Base-by-base conservation (phyloP, 805 yeast genomes). In the Metschnikowia gelsemii region DNA sequence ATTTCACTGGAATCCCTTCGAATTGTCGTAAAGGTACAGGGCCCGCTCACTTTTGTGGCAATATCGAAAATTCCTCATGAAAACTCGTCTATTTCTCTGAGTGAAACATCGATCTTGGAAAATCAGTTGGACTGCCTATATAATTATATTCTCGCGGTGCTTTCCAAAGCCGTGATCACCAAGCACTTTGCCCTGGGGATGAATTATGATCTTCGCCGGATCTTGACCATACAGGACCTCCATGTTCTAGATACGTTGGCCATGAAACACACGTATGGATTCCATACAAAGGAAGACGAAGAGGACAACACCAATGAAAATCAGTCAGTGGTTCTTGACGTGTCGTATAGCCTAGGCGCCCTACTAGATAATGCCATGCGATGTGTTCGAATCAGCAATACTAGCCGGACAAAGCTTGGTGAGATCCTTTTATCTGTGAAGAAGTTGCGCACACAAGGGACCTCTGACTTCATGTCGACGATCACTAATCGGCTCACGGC, bases 191-290 rank as follows among this genome's bases (percentile, higher is more conserved):
- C 72, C 38, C 76, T 78, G 46, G 70, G 95, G 42, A 82, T 85
- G 55, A 87, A 87, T 54, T 87, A 85, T 54, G 98, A 91, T 55
- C 64, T 91, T 27, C 68, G 96, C 17, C 83, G 80, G 43, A 73
- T 84, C 21, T 68, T 90, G 19, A 88, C 88, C 3, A 78, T 82
- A 1, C 75, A 91, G 3, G 96, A 90, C 61, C 71, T 78, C 42
- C 76, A 78, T 2, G 87, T 86, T 43, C 63, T 91, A 33, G 83
- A 84, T 46, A 72, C 80, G 1, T 71, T 91, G 19, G 56, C 67
- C 30, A 56, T 62, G 61, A 59, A 57, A 29, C 48, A 64, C 29
- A 62, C 72, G 0, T 70, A 56, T 50, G 73, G 73, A 0, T 46
- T 66, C 9, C 45, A 46, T 13, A 38, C 26, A 4, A 40, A 38